Percentiles rank a stretch among this genome's conserved stretches.
Evolutionary conservation across 768 basidiomycete genomes (phyloP).

Genomic region (Russula emetica): DNA sequence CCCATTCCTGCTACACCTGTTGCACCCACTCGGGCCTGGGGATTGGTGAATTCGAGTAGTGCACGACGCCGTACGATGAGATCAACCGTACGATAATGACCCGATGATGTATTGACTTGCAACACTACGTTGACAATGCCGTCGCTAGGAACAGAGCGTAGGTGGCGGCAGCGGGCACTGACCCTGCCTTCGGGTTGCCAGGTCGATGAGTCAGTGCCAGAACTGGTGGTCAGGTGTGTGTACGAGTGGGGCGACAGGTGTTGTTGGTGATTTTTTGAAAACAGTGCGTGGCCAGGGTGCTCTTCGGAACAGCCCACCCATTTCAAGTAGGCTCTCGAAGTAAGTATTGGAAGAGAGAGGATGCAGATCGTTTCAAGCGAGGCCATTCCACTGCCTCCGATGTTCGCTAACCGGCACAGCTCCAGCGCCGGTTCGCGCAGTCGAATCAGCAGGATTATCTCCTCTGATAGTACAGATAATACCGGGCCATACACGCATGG

Average conservation of each 20-base stretch:
- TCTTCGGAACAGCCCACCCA: constrained; percentile 11
- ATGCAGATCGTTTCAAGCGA: constrained; percentile 14
- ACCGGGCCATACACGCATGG: constrained; percentile 15
- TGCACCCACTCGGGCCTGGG: too few relatives aligned
- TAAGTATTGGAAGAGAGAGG: constrained; percentile 14
- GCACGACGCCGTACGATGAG: constrained; percentile 13
- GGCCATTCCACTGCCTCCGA: not conserved
- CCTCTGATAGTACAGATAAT: constrained; percentile 11
- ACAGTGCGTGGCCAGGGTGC: constrained; percentile 17
- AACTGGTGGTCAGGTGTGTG: too few relatives aligned
- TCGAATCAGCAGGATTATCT: constrained; percentile 13
- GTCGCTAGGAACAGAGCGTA: constrained; percentile 4
- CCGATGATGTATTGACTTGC: not conserved
- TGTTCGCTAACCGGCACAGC: constrained; percentile 7
- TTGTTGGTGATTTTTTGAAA: not conserved
- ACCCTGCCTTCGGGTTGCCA: not conserved
- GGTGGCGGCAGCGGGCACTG: not conserved
- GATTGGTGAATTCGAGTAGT: not conserved
- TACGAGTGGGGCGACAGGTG: not conserved
- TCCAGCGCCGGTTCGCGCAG: constrained; percentile 14
- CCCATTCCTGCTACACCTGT: too few relatives aligned
- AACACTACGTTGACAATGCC: constrained; percentile 17
- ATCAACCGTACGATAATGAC: constrained; percentile 1
- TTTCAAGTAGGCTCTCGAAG: not conserved
- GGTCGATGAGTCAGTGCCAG: not conserved